Conservation (phyloP, 768 basidiomycete species). For the Tylopilus intermedius region DNA sequence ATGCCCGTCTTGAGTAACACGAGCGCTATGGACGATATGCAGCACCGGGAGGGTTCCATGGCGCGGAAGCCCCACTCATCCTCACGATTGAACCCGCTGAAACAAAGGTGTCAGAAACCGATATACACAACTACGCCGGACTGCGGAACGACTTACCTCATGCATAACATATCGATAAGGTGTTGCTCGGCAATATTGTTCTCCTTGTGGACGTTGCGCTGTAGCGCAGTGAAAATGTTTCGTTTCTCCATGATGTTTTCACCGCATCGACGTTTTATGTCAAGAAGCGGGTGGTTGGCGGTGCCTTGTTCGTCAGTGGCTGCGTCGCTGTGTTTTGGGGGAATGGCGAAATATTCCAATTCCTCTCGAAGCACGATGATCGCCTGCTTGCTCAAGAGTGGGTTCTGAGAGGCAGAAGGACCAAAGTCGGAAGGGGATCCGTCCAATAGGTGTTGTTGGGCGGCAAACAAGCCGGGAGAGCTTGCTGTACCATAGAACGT, state of each 20-base stretch:
- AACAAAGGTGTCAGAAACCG: constrained; percentile 9
- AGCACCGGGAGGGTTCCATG: constrained; percentile 91
- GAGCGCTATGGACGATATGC: constrained; percentile 96
- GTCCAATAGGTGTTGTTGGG: constrained; percentile 77
- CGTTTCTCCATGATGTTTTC: constrained; percentile 81
- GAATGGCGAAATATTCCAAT: constrained; percentile 96
- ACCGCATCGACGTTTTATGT: constrained; percentile 83
- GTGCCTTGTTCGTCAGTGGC: constrained; percentile 73
- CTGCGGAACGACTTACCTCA: constrained; percentile 61
- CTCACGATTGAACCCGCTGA: constrained; percentile 88
- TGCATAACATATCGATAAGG: constrained; percentile 99
- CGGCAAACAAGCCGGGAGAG: constrained; percentile 66
- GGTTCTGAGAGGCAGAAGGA: constrained; percentile 75
- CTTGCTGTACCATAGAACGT: constrained; percentile 84
- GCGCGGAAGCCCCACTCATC: constrained; percentile 98
- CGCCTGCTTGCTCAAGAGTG: constrained; percentile 90
- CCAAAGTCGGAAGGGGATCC: constrained; percentile 54
- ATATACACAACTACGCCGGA: not conserved
- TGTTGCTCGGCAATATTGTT: constrained; percentile 99
- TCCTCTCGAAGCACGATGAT: constrained; percentile 98
- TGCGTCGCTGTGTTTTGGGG: constrained; percentile 60
- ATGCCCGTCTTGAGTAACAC: constrained; percentile 98
- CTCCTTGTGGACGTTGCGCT: constrained; percentile 98
- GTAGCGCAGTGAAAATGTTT: constrained; percentile 95
- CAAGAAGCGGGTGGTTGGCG: constrained; percentile 71